Evolutionary conservation across 331 rosid genomes (phyloP).

Genomic region (Malus hybrid): DNA sequence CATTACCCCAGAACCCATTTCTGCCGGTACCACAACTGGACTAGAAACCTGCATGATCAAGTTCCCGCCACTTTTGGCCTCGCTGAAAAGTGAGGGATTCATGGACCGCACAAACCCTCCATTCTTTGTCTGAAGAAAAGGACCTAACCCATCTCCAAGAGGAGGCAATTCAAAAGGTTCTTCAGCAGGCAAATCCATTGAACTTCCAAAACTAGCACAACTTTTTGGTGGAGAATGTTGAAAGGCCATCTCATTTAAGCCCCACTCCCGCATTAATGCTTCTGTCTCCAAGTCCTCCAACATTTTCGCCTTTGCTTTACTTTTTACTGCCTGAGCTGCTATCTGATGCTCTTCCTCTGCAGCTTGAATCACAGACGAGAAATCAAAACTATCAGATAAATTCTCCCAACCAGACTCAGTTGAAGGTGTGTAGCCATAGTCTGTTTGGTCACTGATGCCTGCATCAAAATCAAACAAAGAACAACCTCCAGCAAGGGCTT

Average conservation of each 20-base stretch:
- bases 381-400: constrained; percentile 26
- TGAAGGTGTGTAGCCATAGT: constrained; percentile 16
- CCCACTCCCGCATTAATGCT: constrained; percentile 83
- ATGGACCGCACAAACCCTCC: constrained; percentile 84
- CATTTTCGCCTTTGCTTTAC: constrained; percentile 45
- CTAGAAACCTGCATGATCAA: constrained; percentile 92
- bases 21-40: constrained; percentile 97
- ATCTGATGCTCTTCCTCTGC: constrained; percentile 41
- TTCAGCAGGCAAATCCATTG: constrained; percentile 40
- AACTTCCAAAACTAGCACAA: constrained; percentile 54
- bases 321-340: constrained; percentile 36
- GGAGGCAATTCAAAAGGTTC: constrained; percentile 50
- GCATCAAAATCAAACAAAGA: constrained; percentile 50
- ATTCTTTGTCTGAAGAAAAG: constrained; percentile 72
- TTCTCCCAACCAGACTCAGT: constrained; percentile 25
- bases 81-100: constrained; percentile 66
- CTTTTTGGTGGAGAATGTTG: constrained; percentile 60
- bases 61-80: constrained; percentile 65
- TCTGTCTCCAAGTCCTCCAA: constrained; percentile 75
- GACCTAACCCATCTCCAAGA: constrained; percentile 73
- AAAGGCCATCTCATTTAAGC: constrained; percentile 67
- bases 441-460: constrained; percentile 25
- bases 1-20: constrained; percentile 91
- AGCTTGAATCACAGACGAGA: constrained; percentile 42
- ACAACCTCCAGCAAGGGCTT: constrained; percentile 52